phyloP scores from a whole-genome alignment of 202 grass and related monocot genomes.

The Schoenoplectus tabernaemontani region DNA sequence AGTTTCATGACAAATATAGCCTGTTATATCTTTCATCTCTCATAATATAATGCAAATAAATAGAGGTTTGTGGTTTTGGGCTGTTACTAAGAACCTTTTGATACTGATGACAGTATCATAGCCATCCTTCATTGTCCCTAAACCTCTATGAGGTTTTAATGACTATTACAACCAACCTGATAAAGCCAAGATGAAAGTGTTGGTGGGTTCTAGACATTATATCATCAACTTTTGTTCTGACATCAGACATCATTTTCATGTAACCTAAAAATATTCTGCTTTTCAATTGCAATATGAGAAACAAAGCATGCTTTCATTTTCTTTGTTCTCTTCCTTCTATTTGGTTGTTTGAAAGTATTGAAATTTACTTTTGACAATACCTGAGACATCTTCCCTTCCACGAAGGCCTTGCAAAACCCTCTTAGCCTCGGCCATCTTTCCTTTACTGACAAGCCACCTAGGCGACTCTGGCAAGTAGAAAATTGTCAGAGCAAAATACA shows the following conservation, averaged over 20 bases:
- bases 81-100: background rate
- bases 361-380: constrained; percentile 23
- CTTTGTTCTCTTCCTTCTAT: background rate
- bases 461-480: constrained; percentile 57
- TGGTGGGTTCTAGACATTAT: background rate
- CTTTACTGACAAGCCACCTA: constrained; percentile 62
- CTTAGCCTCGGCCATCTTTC: constrained; percentile 45
- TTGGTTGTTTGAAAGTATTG: background rate
- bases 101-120: background rate
- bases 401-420: constrained; percentile 41
- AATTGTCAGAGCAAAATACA: constrained; percentile 42
- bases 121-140: background rate
- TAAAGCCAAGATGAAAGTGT: background rate
- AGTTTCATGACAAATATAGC: background rate
- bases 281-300: constrained; percentile 5
- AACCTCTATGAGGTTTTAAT: background rate
- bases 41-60: background rate
- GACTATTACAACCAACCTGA: background rate
- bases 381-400: constrained; percentile 42
- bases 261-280: background rate
- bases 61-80: background rate
- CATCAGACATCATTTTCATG: background rate
- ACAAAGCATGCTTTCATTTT: background rate
- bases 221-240: background rate
- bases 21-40: background rate